Evolutionary conservation across 2,329 filamentous ascomycete genomes (phyloP), one percentile per base, ranked within the genome.

Genomic region (Oidium heveae): DNA sequence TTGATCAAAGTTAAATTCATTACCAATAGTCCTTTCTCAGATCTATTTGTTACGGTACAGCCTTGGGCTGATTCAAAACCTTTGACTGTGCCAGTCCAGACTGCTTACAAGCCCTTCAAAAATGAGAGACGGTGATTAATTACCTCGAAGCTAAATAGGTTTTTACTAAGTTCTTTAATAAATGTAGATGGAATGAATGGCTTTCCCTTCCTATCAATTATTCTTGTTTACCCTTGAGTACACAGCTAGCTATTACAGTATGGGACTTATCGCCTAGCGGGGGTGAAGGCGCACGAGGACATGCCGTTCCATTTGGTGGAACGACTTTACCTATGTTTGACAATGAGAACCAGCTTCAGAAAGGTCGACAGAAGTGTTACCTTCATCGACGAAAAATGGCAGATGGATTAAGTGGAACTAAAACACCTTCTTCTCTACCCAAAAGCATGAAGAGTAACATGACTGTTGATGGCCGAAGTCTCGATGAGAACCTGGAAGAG

Each of bases 41-140:
- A 98, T 66, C 80, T 98, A 51, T 95, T 89, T 64, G 81, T 94
- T 52, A 95, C 88, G 0, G 84, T 82, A 9, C 91, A 96, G 67
- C 76, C 96, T 63, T 98, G 89, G 83, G 86, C 88, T 13, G 87
- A 93, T 63, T 95, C 88, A 32, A 98, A 98, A 66, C 87, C 89
- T 37, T 71, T 98, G 60, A 93, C 88, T 0, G 85, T 96, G 0
- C 84, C 87, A 0, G 76, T 93, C 12, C 89, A 96, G 67, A 98
- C 91, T 2, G 77, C 86, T 24, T 96, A 96, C 69, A 94, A 87
- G 64, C 71, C 86, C 8, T 96, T 98, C 66, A 86, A 87, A 65
- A 76, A 75, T 37, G 79, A 82, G 63, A 70, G 80, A 69, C 77
- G 72, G 73, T 80, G 60, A 47, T 61, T 60, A 24, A 10, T 12